Percentiles rank a stretch among this genome's conserved stretches.
Conservation (phyloP, 495 filamentous ascomycete species). For the Xylaria grammica region DNA sequence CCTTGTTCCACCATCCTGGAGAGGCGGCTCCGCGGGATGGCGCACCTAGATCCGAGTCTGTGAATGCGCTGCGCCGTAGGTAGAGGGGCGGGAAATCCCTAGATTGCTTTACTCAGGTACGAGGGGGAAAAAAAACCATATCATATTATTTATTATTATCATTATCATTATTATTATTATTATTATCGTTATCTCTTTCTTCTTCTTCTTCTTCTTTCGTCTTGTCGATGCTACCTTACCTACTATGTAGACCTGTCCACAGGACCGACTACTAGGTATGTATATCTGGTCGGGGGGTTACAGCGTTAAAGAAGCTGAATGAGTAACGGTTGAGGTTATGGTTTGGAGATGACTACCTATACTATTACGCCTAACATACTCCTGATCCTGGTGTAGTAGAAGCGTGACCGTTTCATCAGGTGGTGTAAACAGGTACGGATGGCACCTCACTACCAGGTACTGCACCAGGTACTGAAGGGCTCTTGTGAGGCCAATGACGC, state of each 20-base stretch:
- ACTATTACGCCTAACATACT: not conserved
- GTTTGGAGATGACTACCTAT: too few relatives aligned
- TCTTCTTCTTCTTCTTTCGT: too few relatives aligned
- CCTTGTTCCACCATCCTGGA: conserved; percentile 14
- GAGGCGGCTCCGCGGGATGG: conserved; percentile 16
- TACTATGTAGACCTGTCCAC: too few relatives aligned
- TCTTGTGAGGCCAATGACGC: conserved; percentile 15
- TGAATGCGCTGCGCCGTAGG: not conserved
- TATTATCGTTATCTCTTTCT: too few relatives aligned
- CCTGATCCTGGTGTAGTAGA: not conserved
- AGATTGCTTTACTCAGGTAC: not conserved
- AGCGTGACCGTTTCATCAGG: not conserved
- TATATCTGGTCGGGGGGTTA: too few relatives aligned
- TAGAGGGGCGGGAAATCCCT: not conserved
- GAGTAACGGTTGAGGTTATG: not conserved
- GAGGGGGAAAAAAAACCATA: not conserved
- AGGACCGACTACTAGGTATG: too few relatives aligned
- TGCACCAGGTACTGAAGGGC: not conserved
- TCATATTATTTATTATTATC: not conserved
- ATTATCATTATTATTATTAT: too few relatives aligned
- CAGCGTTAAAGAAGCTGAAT: not conserved
- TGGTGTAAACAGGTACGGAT: conserved; percentile 19
- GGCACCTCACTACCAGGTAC: conserved; percentile 20
- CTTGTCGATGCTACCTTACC: too few relatives aligned
- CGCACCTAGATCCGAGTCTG: conserved; percentile 13